Percentiles rank a stretch among this genome's conserved stretches.
Conservation (phyloP, 768 basidiomycete genomes). For the Austroboletus festivus region DNA sequence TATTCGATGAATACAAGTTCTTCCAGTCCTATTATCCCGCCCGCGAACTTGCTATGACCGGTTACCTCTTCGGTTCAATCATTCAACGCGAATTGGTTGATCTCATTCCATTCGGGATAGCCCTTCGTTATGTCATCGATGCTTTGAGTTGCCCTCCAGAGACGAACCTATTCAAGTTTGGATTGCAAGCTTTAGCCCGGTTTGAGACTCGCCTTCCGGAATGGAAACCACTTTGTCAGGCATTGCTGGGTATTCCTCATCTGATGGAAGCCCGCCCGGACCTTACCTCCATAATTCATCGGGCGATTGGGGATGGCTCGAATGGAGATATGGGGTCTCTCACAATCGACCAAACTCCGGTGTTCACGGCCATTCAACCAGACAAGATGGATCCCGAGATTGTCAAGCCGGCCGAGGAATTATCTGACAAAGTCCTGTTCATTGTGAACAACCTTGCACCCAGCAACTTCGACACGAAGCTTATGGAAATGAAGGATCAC, state of each 20-base stretch:
- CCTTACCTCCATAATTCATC: constrained; percentile 64
- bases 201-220: constrained; percentile 87
- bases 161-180: constrained; percentile 93
- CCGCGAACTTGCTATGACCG: constrained; percentile 93
- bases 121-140: constrained; percentile 94
- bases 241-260: constrained; percentile 82
- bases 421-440: constrained; percentile 93
- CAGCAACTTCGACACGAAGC: constrained; percentile 86
- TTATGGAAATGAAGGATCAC: constrained; percentile 78
- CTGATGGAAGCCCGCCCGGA: constrained; percentile 85
- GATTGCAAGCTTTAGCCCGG: constrained; percentile 82
- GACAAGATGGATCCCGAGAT: constrained; percentile 63
- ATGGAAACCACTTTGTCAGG: constrained; percentile 91
- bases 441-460: constrained; percentile 98
- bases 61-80: constrained; percentile 92
- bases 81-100: constrained; percentile 93
- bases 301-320: constrained; percentile 54
- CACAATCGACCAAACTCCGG: constrained; percentile 43
- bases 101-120: constrained; percentile 91
- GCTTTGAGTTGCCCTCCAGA: constrained; percentile 89
- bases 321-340: constrained; percentile 40
- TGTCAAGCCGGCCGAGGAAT: constrained; percentile 74
- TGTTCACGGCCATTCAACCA: constrained; percentile 78
- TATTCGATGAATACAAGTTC: constrained; percentile 99
- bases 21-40: constrained; percentile 95